These are phyloP conservation scores for Moricandia moricandioides DNA, from an alignment of 345 rosid genomes.

Conservation along the genomic window DNA sequence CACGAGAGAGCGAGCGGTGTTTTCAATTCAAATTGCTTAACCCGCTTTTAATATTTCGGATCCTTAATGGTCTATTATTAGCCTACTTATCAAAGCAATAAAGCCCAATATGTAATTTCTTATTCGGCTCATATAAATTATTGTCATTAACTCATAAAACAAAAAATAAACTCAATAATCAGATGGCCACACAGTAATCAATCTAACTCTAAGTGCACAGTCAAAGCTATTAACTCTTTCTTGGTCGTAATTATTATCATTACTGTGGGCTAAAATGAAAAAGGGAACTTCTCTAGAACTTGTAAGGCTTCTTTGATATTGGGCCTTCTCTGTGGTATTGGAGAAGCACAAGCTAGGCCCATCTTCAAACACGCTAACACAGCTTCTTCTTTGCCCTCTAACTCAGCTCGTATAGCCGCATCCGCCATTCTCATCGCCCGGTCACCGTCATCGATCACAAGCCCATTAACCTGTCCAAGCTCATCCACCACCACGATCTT, in stretches of 20 bases:
- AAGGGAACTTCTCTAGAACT: constrained; percentile 66
- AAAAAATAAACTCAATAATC: constrained; percentile 1
- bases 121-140: background rate
- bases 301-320: constrained; percentile 74
- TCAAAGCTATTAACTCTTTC: constrained; percentile 20
- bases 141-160: constrained; percentile 1
- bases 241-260: constrained; percentile 9
- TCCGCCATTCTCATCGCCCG: constrained; percentile 39
- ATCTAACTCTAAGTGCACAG: constrained; percentile 22
- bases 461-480: constrained; percentile 82
- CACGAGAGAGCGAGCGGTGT: constrained; percentile 36
- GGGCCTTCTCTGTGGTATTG: constrained; percentile 82
- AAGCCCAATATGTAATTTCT: background rate
- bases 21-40: constrained; percentile 36
- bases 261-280: constrained; percentile 20
- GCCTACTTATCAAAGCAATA: background rate
- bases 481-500: constrained; percentile 73
- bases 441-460: constrained; percentile 55
- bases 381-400: constrained; percentile 87
- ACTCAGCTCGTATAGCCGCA: constrained; percentile 59
- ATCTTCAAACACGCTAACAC: constrained; percentile 74
- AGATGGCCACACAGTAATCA: background rate
- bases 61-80: background rate
- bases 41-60: constrained; percentile 14
- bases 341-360: constrained; percentile 82